Conservation (phyloP, 257 asterid species). For the Salvia hispanica region DNA sequence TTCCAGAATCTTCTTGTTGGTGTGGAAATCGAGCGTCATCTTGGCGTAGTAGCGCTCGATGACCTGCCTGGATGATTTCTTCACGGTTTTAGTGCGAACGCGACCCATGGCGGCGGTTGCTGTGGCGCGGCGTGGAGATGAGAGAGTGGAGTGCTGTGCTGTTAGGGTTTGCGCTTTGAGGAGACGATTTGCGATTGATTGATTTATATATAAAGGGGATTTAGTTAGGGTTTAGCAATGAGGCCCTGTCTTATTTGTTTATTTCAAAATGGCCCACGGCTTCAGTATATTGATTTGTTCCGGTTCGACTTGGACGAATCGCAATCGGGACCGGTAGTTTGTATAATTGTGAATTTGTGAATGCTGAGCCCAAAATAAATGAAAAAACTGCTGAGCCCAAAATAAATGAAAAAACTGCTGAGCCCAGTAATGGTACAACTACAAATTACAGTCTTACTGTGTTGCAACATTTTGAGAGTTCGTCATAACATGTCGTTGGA, state of each 20-base stretch:
- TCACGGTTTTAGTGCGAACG: conserved; percentile 52
- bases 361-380: too few species aligned
- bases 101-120: conserved; percentile 42
- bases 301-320: too few species aligned
- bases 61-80: conserved; percentile 50
- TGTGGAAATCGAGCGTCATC: conserved; percentile 55
- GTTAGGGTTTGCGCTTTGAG: conserved; percentile 34
- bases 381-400: too few species aligned
- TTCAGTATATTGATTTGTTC: background rate
- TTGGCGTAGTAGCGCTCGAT: conserved; percentile 50
- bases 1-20: conserved; percentile 56
- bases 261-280: conserved; percentile 20
- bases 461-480: too few species aligned
- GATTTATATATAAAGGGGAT: conserved; percentile 1
- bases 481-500: too few species aligned
- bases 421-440: too few species aligned
- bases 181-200: background rate
- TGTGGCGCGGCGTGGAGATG: conserved; percentile 27
- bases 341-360: too few species aligned
- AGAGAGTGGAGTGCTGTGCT: conserved; percentile 12
- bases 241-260: background rate
- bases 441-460: too few species aligned
- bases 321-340: background rate
- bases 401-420: too few species aligned
- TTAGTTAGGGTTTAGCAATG: background rate